These are phyloP conservation scores for Fusarium nygamai DNA, from an alignment of 2,329 filamentous ascomycete species.

Conservation along the genomic window DNA sequence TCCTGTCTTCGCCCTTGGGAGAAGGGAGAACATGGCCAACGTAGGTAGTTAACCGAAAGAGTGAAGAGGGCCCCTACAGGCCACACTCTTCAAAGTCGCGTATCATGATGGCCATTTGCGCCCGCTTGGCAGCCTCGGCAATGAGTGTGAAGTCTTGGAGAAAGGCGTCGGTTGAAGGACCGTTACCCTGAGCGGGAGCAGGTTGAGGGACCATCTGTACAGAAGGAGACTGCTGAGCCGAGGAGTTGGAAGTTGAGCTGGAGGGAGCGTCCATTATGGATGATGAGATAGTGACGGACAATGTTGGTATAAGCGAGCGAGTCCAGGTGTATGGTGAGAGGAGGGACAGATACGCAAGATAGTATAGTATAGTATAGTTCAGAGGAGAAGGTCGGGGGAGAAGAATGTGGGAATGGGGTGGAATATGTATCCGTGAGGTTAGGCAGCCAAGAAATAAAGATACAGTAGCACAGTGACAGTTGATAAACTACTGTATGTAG, in stretches of 20 bases:
- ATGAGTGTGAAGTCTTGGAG: conserved; percentile 85
- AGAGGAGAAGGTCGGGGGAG: neutral
- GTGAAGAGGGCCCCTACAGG: conserved; percentile 52
- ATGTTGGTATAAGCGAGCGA: conserved; percentile 1
- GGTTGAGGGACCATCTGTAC: conserved; percentile 40
- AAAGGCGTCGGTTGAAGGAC: conserved; percentile 65
- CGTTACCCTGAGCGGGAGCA: conserved; percentile 45
- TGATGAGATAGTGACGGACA: conserved; percentile 13
- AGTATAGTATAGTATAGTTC: neutral
- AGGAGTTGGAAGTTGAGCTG: conserved; percentile 42
- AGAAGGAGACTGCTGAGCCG: conserved; percentile 47
- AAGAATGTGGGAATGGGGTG: conserved; percentile 10
- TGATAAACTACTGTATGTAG: conserved; percentile 4
- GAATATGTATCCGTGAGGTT: conserved; percentile 21
- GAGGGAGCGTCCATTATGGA: conserved; percentile 49
- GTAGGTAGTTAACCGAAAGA: neutral
- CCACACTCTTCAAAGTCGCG: conserved; percentile 83
- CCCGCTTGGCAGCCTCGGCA: conserved; percentile 91
- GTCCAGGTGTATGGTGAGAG: neutral
- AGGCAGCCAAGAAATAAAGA: conserved; percentile 26
- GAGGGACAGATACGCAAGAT: neutral
- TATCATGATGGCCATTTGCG: conserved; percentile 89
- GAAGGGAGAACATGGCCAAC: neutral
- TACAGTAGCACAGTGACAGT: conserved; percentile 8
- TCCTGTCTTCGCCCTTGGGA: neutral